Evolutionary conservation across 164 flowering plant genomes (phyloP), one percentile per base, ranked within the genome.

Genomic region (Aristolochia californica): DNA sequence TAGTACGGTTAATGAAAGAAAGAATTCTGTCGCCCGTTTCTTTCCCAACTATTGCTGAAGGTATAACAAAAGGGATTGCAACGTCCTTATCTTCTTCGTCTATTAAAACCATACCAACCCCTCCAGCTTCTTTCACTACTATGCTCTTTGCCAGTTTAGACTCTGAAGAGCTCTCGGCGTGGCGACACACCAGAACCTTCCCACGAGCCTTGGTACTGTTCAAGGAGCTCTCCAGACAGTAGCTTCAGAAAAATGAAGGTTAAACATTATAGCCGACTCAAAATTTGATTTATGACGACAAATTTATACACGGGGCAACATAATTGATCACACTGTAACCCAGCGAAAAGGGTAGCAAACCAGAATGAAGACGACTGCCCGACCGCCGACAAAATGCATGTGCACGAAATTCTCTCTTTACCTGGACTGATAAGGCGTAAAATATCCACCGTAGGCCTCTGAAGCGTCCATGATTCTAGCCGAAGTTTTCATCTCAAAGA

Each of bases 401-500:
- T 34, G 7, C 10, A 34, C 7, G 40, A 8, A 34, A 34, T 12
- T 34, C 40, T 34, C 40, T 12, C 68, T 72, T 79, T 81, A 87
- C 95, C 95, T 83, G 75, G 95, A 80, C 70, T 87, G 95, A 57
- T 84, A 80, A 55, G 95, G 90, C 60, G 89, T 84, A 56, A 87
- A 87, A 60, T 80, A 80, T 57, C 86, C 90, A 5, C 71, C 84
- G 71, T 64, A 55, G 61, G 86, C 86, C 45, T 78, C 73, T 24
- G 95, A 74, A 56, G 88, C 95, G 58, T 82, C 63, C n/a, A 82
- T 79, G 63, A 87, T 69, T 51, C 69, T 70, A 57, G 80, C 65
- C 12, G 83, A 62, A 48, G 69, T 30, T 48, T 78, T 80, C 79
- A 77, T 72, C 57, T 70, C 58, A 8, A 56, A 43, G 20, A 67